Base-by-base conservation (phyloP, 768 basidiomycete species). In the Hydnomerulius pinastri region DNA sequence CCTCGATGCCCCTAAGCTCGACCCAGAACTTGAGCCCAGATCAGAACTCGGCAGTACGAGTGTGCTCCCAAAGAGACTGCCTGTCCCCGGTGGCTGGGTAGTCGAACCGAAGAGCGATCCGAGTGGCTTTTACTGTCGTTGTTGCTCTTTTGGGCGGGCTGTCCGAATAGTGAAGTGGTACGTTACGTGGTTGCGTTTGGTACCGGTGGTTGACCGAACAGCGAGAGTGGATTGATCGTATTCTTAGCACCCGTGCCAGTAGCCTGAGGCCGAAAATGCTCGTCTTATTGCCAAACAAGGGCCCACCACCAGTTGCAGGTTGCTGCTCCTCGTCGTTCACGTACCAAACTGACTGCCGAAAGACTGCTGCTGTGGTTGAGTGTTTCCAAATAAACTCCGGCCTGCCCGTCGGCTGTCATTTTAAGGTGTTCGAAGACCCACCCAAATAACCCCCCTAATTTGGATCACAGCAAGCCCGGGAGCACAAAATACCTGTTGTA, bases 241-340 rank as follows among this genome's bases (percentile, higher is more conserved):
- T 30, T 57, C n/a, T 42, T 35, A 12, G n/a, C n/a, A n/a, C n/a
- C n/a, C 25, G 46, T 33, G 28, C 61, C 52, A 37, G 62, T 62
- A 33, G 56, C 61, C 38, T 67, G 74, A 48, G 64, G 44, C 39
- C 61, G 60, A 58, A 68, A 57, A 65, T 39, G 27, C 57, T 62
- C n/a, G 62, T 58, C 46, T 63, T 67, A 45, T 66, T 68, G 12
- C 72, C 74, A 38, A 77, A 77, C 24, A 73, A 50, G 4, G 57
- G 38, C 27, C 68, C 61, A 2, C 55, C 53, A 13, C 46, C 54
- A 40, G 57, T 54, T 9, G 49, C 50, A 24, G 59, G 65, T 28
- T 45, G 12, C 18, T 48, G n/a, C n/a, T n/a, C n/a, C n/a, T n/a
- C 25, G 43, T 30, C 39, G n/a, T n/a, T n/a, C n/a, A n/a, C n/a